phyloP scores from a whole-genome alignment of 1,139 yeast genomes.

The Yamadazyma diddensiae region DNA sequence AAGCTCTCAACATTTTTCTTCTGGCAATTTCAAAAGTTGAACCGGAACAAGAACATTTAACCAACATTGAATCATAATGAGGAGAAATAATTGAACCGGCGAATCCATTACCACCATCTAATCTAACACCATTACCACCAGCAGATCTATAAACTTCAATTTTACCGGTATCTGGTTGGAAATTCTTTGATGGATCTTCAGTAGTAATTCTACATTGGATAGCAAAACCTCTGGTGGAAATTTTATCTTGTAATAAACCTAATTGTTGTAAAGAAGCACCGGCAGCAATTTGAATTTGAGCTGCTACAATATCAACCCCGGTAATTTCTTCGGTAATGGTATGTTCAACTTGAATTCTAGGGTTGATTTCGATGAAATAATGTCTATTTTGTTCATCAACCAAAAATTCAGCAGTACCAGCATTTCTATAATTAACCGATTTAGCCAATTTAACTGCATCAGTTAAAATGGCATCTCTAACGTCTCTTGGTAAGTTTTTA shows the following conservation, averaged over 20 bases:
- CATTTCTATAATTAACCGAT: conserved; percentile 88
- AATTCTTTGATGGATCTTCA: conserved; percentile 93
- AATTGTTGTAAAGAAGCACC: conserved; percentile 93
- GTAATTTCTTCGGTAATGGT: conserved; percentile 98
- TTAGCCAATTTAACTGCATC: conserved; percentile 94
- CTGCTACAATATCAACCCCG: conserved; percentile 96
- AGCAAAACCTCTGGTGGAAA: conserved; percentile 95
- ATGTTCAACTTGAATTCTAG: conserved; percentile 98
- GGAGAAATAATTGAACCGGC: conserved; percentile 99
- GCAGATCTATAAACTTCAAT: conserved; percentile 97
- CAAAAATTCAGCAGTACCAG: conserved; percentile 98
- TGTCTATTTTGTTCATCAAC: conserved; percentile 94
- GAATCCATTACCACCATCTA: conserved; percentile 98
- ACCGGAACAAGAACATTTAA: conserved; percentile 94
- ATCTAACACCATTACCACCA: conserved; percentile 98
- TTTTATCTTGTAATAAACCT: conserved; percentile 90
- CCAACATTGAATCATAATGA: conserved; percentile 97
- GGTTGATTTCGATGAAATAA: conserved; percentile 96
- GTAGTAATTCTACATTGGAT: conserved; percentile 99
- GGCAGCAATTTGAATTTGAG: conserved; percentile 98
- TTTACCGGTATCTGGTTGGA: conserved; percentile 99
- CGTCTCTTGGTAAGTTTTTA: conserved; percentile 73
- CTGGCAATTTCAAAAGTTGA: conserved; percentile 95
- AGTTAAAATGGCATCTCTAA: conserved; percentile 85
- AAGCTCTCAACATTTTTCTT: conserved; percentile 94